Conservation (phyloP, 2,329 filamentous ascomycete species). For the Ambrosiella beaveri region DNA sequence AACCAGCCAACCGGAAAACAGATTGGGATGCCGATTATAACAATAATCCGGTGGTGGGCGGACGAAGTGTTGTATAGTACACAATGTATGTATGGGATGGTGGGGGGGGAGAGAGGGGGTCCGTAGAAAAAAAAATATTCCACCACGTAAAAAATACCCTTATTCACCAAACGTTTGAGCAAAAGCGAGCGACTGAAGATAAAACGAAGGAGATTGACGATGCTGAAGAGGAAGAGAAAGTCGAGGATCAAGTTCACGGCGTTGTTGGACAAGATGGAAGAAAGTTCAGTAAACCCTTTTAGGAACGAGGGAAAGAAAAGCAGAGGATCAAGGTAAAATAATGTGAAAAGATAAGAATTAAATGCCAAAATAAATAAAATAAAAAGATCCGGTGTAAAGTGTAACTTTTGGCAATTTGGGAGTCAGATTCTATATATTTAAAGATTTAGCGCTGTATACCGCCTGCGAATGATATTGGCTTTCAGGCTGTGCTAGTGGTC, state of each 20-base stretch:
- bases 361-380: background rate
- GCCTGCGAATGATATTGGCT: background rate
- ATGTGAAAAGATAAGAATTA: conserved; percentile 6
- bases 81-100: background rate
- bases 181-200: conserved; percentile 6
- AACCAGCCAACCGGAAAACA: background rate
- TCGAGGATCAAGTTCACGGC: background rate
- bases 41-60: background rate
- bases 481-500: background rate
- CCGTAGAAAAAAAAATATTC: background rate
- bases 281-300: background rate
- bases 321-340: background rate
- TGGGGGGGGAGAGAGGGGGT: background rate
- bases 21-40: background rate
- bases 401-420: background rate
- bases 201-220: conserved; percentile 3
- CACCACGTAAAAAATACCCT: conserved; percentile 20
- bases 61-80: no score
- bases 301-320: background rate
- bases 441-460: background rate
- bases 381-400: background rate
- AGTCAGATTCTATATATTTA: no score
- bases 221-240: background rate
- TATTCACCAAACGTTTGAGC: conserved; percentile 23
- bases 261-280: background rate